Evolutionary conservation across 2,329 filamentous ascomycete species (phyloP).

Genomic region (Drechslerella coelobrocha): DNA sequence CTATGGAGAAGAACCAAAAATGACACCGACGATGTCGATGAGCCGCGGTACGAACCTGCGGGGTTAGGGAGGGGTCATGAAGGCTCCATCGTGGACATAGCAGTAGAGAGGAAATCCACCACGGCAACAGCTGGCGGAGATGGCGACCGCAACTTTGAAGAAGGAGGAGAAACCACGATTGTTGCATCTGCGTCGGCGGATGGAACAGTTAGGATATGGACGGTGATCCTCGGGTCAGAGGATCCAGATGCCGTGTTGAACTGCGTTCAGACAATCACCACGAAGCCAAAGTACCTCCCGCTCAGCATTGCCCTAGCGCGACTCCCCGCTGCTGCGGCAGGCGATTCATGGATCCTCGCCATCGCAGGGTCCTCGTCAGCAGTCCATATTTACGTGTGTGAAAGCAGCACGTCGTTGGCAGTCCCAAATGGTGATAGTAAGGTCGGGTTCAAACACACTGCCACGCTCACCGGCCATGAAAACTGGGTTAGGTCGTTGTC

Average conservation of each 20-base stretch:
- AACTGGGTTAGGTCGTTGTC: constrained; percentile 90
- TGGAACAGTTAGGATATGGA: constrained; percentile 72
- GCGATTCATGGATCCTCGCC: constrained; percentile 71
- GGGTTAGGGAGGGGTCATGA: constrained; percentile 18
- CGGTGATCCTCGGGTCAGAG: constrained; percentile 58
- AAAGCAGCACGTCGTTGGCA: constrained; percentile 15
- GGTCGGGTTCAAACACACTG: constrained; percentile 71
- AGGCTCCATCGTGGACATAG: constrained; percentile 44
- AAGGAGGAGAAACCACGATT: constrained; percentile 52
- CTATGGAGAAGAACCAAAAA: constrained; percentile 56
- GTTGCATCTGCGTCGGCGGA: constrained; percentile 70
- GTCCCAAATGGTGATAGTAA: constrained; percentile 60
- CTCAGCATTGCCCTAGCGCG: constrained; percentile 73
- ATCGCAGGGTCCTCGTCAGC: constrained; percentile 81
- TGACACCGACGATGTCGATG: background rate
- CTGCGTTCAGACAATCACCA: constrained; percentile 73
- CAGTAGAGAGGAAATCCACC: constrained; percentile 27
- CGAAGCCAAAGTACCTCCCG: constrained; percentile 81
- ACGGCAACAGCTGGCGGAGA: background rate
- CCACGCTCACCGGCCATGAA: constrained; percentile 86
- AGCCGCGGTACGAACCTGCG: constrained; percentile 28
- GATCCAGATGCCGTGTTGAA: constrained; percentile 56
- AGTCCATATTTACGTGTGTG: constrained; percentile 73
- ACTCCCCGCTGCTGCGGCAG: constrained; percentile 60
- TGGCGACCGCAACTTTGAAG: background rate